A percentile compares a stretch with the other conserved stretches of the same genome.
Evolutionary conservation across 805 yeast species (phyloP).

Genomic region (Candida vartiovaarae): DNA sequence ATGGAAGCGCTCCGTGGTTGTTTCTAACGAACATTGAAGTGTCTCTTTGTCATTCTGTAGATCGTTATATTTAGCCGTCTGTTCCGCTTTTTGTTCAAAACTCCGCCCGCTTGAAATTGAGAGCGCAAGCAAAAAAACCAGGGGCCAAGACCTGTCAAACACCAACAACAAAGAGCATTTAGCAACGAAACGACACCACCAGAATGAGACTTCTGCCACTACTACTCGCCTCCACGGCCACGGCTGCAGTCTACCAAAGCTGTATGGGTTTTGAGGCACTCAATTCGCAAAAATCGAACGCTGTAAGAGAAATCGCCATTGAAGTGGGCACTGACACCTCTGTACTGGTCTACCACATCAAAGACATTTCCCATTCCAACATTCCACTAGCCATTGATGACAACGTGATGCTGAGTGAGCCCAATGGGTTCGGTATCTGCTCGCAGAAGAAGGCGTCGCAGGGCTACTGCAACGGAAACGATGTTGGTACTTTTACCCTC

Average conservation of each 20-base stretch:
- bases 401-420: conserved; percentile 1
- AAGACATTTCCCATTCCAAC: conserved; percentile 6
- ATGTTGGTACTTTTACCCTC: conserved; percentile 10
- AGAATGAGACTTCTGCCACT: too few relatives aligned
- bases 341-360: conserved; percentile 9
- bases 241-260: conserved; percentile 1
- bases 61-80: too few relatives aligned
- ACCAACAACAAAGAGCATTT: too few relatives aligned
- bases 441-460: conserved; percentile 5
- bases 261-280: conserved; percentile 6
- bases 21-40: conserved; percentile 8
- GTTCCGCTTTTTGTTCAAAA: too few relatives aligned
- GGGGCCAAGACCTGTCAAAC: too few relatives aligned
- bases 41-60: too few relatives aligned
- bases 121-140: too few relatives aligned
- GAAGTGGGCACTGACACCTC: conserved; percentile 3
- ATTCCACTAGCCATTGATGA: conserved; percentile 9
- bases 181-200: too few relatives aligned
- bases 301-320: not conserved
- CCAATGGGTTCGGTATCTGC: conserved; percentile 11
- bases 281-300: not conserved
- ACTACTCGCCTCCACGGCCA: too few relatives aligned
- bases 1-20: conserved; percentile 24
- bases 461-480: conserved; percentile 6
- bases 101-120: too few relatives aligned